These are phyloP conservation scores for Talaromyces wortmannii DNA, from an alignment of 495 filamentous ascomycete genomes.

Conservation along the genomic window DNA sequence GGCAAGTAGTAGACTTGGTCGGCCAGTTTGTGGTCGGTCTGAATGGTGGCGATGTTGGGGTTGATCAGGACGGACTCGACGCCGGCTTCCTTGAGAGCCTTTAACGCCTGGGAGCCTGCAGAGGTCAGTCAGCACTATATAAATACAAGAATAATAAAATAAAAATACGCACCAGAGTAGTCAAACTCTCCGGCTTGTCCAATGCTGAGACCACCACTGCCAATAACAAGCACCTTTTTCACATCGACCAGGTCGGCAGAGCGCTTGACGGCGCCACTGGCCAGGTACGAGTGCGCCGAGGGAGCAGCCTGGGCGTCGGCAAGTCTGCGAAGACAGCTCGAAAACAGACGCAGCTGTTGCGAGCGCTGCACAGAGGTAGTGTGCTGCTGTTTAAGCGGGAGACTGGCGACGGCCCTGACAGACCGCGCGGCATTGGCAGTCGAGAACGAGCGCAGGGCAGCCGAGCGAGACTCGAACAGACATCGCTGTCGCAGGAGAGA, in stretches of 20 bases:
- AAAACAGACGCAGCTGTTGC: slow-evolving; percentile 42
- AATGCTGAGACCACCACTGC: slow-evolving; percentile 90
- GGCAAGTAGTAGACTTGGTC: slow-evolving; percentile 98
- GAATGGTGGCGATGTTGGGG: slow-evolving; percentile 97
- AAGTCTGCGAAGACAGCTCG: slow-evolving; percentile 29
- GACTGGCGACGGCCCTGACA: neutral
- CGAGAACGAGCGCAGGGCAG: slow-evolving; percentile 34
- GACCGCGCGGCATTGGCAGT: slow-evolving; percentile 7
- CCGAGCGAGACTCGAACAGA: slow-evolving; percentile 31
- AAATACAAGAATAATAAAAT: neutral
- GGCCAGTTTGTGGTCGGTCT: slow-evolving; percentile 94
- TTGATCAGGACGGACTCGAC: slow-evolving; percentile 95
- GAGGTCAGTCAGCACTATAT: neutral
- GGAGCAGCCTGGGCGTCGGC: slow-evolving; percentile 58
- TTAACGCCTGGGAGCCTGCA: slow-evolving; percentile 88
- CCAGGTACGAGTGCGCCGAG: slow-evolving; percentile 79
- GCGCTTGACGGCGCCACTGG: slow-evolving; percentile 73
- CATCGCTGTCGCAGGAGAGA: slow-evolving; percentile 39
- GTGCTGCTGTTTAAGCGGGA: slow-evolving; percentile 34
- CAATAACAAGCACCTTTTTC: slow-evolving; percentile 91
- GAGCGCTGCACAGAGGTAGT: slow-evolving; percentile 22
- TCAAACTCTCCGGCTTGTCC: slow-evolving; percentile 97
- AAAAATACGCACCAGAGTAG: slow-evolving; percentile 71
- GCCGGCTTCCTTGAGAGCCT: slow-evolving; percentile 92
- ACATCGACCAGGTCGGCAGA: slow-evolving; percentile 76